Evolutionary conservation across 2,329 filamentous ascomycete species (phyloP), one percentile per base, ranked within the genome.

Genomic region (Venturia carpophila): DNA sequence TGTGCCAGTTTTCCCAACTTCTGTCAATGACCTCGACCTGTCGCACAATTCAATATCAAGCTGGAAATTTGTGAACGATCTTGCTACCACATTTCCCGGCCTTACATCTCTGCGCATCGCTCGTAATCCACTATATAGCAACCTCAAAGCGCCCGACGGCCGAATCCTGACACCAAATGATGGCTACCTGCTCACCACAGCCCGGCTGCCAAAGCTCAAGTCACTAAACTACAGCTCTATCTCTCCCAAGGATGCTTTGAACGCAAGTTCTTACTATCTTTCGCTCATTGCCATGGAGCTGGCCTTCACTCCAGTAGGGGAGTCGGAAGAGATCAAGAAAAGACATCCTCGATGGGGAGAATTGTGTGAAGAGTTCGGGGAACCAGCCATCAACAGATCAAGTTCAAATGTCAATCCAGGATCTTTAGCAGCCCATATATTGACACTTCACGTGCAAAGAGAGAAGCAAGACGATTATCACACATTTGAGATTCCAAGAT

Each of bases 181-280:
- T 71, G 88, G 90, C 0, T 93, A 92, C 77, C 96, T 96, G 90
- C 82, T 97, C 60, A 91, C 90, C 0, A 79, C 96, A 34, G 90
- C 88, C 37, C 89, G 92, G 2, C 79, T 97, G 1, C 82, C 83
- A 0, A 78, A 79, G 1, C 82, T 97, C 11, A 82, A 82, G 64
- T 81, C 79, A 0, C 82, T 97, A 39, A 94, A 94, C 73, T 91
- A 90, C 73, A 87, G 76, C 67, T 75, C 52, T 19, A 87, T 97
- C 69, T 87, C 86, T 0, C 70, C 80, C 0, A 84, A 87, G 52
- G 92, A 97, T 73, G 86, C 93, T 21, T 82, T 85, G 64, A 94
- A 97, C 71, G 92, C 92, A 5, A 94, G 97, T 70, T 87, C 93
- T 71, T 99, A 96, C 74, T 99, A 99, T 74, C 84, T 97, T 13